Evolutionary conservation across 352 stramenopile species (phyloP), one percentile per base, ranked within the genome.

Genomic region (Phytophthora syringae): DNA sequence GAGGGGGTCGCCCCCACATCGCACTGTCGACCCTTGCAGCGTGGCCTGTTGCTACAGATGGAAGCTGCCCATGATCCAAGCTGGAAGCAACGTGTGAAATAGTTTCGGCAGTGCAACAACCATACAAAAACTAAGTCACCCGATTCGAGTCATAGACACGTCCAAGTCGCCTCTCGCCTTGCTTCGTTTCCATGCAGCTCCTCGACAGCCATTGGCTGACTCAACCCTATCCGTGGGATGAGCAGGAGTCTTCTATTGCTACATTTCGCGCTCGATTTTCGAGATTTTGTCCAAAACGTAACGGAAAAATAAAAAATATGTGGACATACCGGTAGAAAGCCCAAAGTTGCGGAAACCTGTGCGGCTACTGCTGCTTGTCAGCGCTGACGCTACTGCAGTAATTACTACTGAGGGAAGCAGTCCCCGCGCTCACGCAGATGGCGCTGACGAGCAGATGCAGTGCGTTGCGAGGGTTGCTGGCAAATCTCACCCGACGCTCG

Each of bases 151-250:
- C 59, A 73, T 50, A 73, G 28, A 72, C 52, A 72, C 64, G 64
- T 44, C n/a, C 21, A 42, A 67, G 13, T 20, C 34, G 36, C 51
- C 22, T 60, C 39, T 43, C 52, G 32, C 27, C 5, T 28, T n/a
- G 13, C 37, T 62, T 58, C 64, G 64, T 72, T 32, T 72, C 64
- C 58, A 69, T 72, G 64, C 22, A 72, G 51, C 64, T 2, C n/a
- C 58, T 18, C 44, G 9, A 3, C 12, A 4, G 10, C 55, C 54
- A 72, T 72, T 72, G 58, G 57, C 20, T 28, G 12, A 21, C 3
- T 36, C 10, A 66, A 57, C 64, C 42, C 63, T 70, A 56, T 5
- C n/a, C 40, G 27, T 45, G 45, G 37, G 53, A 70, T 64, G 53
- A 24, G 39, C 47, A 21, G 5, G 6, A 43, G 5, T 21, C 15